Evolutionary conservation across 495 filamentous ascomycete species (phyloP).

Genomic region (Aspergillus cristatus): DNA sequence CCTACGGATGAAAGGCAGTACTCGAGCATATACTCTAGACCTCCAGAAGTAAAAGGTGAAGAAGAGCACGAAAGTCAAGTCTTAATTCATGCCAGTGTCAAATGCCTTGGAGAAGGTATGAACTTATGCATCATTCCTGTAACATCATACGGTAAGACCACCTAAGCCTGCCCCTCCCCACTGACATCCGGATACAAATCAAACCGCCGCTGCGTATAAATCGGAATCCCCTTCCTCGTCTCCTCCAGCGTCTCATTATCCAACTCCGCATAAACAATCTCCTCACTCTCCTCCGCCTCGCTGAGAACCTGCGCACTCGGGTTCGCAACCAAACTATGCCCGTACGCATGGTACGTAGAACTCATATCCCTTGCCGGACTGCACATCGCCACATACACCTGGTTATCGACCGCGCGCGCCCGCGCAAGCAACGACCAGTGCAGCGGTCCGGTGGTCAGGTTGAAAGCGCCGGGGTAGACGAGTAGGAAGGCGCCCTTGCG

Average conservation of each 20-base stretch:
- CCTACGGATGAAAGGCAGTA: too few relatives aligned
- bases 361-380: slow-evolving; percentile 75
- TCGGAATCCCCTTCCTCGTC: slow-evolving; percentile 74
- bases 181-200: slow-evolving; percentile 95
- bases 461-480: slow-evolving; percentile 92
- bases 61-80: too few relatives aligned
- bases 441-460: slow-evolving; percentile 80
- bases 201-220: slow-evolving; percentile 78
- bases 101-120: too few relatives aligned
- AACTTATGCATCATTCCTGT: too few relatives aligned
- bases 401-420: slow-evolving; percentile 86
- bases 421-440: slow-evolving; percentile 83
- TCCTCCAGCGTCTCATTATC: slow-evolving; percentile 61
- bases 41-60: too few relatives aligned
- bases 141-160: too few relatives aligned
- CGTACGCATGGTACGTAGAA: slow-evolving; percentile 80
- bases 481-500: slow-evolving; percentile 73
- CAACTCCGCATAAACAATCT: slow-evolving; percentile 68
- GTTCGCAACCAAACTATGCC: slow-evolving; percentile 80
- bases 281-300: slow-evolving; percentile 66
- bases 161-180: slow-evolving; percentile 1
- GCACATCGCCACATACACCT: slow-evolving; percentile 88
- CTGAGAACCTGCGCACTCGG: slow-evolving; percentile 76
- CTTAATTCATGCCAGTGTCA: too few relatives aligned
- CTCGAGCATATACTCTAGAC: too few relatives aligned